These are phyloP conservation scores for Rhodotorula mucilaginosa DNA, from an alignment of 1,284 basidiomycete genomes.

Conservation along the genomic window DNA sequence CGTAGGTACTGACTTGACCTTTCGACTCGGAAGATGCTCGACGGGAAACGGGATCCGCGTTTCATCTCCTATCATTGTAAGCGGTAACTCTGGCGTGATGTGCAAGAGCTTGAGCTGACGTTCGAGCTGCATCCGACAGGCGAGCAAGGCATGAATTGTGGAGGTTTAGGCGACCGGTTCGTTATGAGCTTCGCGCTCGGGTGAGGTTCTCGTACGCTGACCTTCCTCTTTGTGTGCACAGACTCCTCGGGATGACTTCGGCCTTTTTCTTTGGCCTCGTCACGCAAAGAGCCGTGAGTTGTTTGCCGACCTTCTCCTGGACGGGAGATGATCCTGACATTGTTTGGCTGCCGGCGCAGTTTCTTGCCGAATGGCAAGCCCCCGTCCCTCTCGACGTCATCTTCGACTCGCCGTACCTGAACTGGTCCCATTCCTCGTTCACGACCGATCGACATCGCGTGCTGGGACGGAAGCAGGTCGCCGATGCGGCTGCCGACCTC, in stretches of 20 bases:
- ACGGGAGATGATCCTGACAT: not conserved
- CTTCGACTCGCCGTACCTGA: constrained; percentile 30
- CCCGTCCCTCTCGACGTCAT: constrained; percentile 34
- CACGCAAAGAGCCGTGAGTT: constrained; percentile 21
- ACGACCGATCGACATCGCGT: constrained; percentile 15
- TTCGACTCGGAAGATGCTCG: constrained; percentile 16
- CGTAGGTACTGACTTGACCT: not conserved
- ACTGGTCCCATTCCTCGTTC: constrained; percentile 32
- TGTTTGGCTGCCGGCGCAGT: constrained; percentile 1
- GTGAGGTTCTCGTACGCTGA: rapidly evolving
- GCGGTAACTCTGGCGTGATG: not conserved
- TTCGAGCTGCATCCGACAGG: not conserved
- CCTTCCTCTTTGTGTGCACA: not conserved
- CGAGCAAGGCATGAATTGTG: constrained; percentile 35
- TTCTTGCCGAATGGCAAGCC: constrained; percentile 34
- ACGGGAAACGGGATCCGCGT: constrained; percentile 20
- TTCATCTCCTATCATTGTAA: constrained; percentile 32
- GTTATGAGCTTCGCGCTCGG: not conserved
- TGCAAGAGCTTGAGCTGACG: not conserved
- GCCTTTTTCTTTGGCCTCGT: constrained; percentile 33
- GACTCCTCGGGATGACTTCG: constrained; percentile 32
- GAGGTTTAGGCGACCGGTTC: constrained; percentile 34
- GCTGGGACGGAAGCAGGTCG: constrained; percentile 16
- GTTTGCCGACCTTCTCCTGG: not conserved
- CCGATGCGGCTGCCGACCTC: constrained; percentile 15